Base-by-base conservation (phyloP, 2,329 filamentous ascomycete species). In the Parastagonospora nodorum region DNA sequence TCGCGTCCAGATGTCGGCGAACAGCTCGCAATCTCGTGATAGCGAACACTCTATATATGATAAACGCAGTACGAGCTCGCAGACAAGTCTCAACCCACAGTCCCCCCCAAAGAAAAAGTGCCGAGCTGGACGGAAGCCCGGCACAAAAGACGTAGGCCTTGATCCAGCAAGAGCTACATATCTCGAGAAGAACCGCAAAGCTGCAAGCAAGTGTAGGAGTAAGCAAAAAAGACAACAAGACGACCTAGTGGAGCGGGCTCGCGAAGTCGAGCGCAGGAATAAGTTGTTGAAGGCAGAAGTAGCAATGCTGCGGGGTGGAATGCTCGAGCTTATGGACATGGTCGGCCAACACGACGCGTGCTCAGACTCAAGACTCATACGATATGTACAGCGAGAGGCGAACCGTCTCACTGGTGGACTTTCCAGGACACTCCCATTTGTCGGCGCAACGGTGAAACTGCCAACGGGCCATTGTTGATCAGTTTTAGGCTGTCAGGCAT, bases 141-240 rank as follows among this genome's bases (percentile, higher is more conserved):
- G 46, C 9, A 60, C 55, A 2, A 56, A 60, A 9, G 55, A 57
- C 19, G 60, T 58, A 2, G 67, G 64, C 24, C 59, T 63, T 1
- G 62, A 61, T 6, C 66, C 67, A 7, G 66, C 64, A 29, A 55
- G 69, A 11, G 66, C 63, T 6, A 50, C 65, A n/a, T 71, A 69
- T 58, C 78, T 89, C 0, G 84, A 88, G 69, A 82, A 87, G 48
- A 91, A 91, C 67, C 80, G 88, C 6, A 74, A 87, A 6, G 88
- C 88, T 0, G 88, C 88, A 1, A 88, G 83, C 63, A 90, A 89
- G 63, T 90, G 87, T 63, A 81, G 88, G 4, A 82, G 83, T 61
- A 89, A 89, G 72, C 84, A 84, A 66, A 84, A 84, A 64, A 75
- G 77, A 52, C 78, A 81, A 51, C 79, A 78, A 12, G 75, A 80